Base-by-base conservation (phyloP, 148 eudicot genomes). In the Agrostemma githago region DNA sequence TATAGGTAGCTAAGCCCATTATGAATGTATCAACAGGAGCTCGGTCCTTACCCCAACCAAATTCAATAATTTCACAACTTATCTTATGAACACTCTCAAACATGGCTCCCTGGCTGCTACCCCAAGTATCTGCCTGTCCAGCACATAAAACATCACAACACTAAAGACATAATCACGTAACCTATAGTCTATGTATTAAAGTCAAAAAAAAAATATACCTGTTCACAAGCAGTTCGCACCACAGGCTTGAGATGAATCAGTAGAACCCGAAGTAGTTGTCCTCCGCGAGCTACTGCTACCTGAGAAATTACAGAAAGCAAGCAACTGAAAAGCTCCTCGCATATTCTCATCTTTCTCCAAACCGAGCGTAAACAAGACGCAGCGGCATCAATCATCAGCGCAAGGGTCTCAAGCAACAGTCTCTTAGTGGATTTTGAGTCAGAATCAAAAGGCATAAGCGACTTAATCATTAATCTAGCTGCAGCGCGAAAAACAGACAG, bases 11-110 rank as follows among this genome's bases (percentile, higher is more conserved):
- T 66, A 96, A 84, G 78, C 97, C 97, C 92, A 83, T 78, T 20
- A 96, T 89, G 80, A 96, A 96, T 66, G 97, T 89, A 79, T 92
- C 97, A 74, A 96, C 88, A 20, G 97, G 92, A 60, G 90, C 81
- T 76, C 90, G 86, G 71, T 92, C 99, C 87, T 90, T 96, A 82
- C 82, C 83, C 96, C 96, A 92, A 62, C 97, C 96, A 84, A 83
- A 89, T 76, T 92, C 88, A 76, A 96, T 83, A 65, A 92, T 86
- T 83, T 92, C 94, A 82, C 96, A 92, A 80, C 94, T 77, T 62
- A 94, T 84, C 80, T 79, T 92, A 68, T 90, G 89, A 61, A 89
- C 85, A 80, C 95, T 92, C 64, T 83, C 88, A 66, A 86, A 90
- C 97, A 96, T 92, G 74, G 91, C 89, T 76, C 97, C 99, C 79